Conservation (phyloP, 768 basidiomycete species). For the Podaxis sp. region DNA sequence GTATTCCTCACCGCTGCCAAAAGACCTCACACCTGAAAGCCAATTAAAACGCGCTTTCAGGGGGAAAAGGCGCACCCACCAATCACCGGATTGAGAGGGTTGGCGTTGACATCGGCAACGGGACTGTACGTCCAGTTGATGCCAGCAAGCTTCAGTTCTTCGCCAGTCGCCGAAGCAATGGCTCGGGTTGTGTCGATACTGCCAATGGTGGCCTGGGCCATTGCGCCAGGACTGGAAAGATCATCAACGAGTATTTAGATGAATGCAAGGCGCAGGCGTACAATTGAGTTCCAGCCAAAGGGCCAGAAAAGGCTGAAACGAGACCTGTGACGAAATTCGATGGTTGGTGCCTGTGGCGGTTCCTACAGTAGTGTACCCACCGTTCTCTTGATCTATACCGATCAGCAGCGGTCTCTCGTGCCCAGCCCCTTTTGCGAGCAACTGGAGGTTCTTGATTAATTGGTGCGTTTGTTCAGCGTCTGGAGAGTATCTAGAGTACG, state of each 20-base stretch:
- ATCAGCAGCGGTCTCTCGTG: conserved; percentile 59
- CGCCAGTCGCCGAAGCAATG: conserved; percentile 47
- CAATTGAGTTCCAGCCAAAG: conserved; percentile 66
- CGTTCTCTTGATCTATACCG: conserved; percentile 76
- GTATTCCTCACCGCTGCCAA: conserved; percentile 54
- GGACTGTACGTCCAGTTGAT: conserved; percentile 76
- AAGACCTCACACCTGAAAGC: conserved; percentile 61
- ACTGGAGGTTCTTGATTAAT: conserved; percentile 52
- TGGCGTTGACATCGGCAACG: conserved; percentile 72
- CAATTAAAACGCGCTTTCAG: conserved; percentile 3
- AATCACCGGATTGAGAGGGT: conserved; percentile 69
- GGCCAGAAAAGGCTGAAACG: conserved; percentile 65
- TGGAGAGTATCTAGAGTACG: conserved; percentile 21
- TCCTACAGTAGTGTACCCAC: conserved; percentile 26
- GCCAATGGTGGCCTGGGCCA: conserved; percentile 64
- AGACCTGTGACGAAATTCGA: conserved; percentile 41
- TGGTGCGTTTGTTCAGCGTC: conserved; percentile 50
- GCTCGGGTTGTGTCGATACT: conserved; percentile 43
- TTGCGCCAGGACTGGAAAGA: conserved; percentile 61
- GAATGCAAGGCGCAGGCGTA: conserved; percentile 31
- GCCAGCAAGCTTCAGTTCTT: conserved; percentile 58
- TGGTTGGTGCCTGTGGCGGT: neutral
- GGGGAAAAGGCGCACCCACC: conserved; percentile 35
- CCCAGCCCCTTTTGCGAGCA: conserved; percentile 54
- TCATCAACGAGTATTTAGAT: neutral